Conservation (phyloP, 2,329 filamentous ascomycete genomes). For the Fusarium paranaense region DNA sequence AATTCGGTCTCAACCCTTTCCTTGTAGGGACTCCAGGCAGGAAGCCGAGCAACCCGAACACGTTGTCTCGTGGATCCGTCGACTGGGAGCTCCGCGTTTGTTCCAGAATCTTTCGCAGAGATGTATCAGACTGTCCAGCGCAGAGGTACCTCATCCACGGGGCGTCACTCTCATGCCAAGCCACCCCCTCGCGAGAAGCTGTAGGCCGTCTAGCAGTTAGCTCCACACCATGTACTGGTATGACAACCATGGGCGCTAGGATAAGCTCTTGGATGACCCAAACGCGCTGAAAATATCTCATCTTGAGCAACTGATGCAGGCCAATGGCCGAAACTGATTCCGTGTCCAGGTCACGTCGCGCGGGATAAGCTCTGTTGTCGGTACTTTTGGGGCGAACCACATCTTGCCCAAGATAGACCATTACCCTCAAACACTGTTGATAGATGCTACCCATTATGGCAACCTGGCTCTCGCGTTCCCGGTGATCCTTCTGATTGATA, state of each 20-base stretch:
- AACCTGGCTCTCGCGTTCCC: background rate
- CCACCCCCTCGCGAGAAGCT: background rate
- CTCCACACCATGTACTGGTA: background rate
- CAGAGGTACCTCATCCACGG: background rate
- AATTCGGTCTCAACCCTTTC: background rate
- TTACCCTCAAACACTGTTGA: background rate
- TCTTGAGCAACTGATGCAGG: background rate
- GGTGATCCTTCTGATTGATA: background rate
- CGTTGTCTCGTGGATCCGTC: background rate
- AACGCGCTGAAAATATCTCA: background rate
- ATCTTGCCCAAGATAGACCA: background rate
- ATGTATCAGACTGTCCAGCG: background rate
- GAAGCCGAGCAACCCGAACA: background rate
- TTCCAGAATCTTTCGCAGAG: background rate
- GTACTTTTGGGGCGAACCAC: background rate
- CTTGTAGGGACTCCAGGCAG: background rate
- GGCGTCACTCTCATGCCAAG: background rate
- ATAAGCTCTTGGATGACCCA: background rate
- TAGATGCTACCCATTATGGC: background rate
- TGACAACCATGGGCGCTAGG: background rate
- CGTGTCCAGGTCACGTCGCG: background rate
- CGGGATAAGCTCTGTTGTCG: background rate
- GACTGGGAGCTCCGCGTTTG: background rate
- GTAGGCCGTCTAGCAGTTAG: background rate
- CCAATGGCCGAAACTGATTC: too few relatives aligned